phyloP scores from a whole-genome alignment of 768 basidiomycete species.

The Boletus huronensis region DNA sequence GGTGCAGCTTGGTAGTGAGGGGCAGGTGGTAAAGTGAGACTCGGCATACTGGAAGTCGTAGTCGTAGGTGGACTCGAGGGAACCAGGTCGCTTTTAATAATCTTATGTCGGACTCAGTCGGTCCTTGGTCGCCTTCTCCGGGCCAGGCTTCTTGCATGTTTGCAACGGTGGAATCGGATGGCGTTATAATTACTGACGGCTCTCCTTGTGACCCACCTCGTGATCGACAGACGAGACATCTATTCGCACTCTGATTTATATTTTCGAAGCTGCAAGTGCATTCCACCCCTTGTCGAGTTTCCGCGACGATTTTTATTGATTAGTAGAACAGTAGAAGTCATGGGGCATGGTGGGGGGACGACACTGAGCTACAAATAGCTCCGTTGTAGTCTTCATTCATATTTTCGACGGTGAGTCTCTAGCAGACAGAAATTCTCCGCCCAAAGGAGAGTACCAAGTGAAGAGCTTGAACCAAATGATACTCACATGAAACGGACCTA shows the following conservation, averaged over 20 bases:
- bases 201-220: background rate
- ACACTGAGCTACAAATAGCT: background rate
- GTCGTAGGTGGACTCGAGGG: background rate
- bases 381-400: background rate
- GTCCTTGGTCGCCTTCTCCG: background rate
- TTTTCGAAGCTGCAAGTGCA: no score
- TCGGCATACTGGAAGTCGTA: constrained; percentile 25
- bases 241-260: background rate
- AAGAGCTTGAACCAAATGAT: no score
- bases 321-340: no score
- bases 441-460: no score
- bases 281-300: no score
- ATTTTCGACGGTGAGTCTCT: background rate
- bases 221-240: background rate
- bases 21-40: constrained; percentile 28
- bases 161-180: background rate
- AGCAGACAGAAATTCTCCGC: background rate
- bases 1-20: constrained; percentile 39
- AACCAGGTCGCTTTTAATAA: background rate
- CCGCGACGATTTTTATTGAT: no score
- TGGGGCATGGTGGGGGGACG: no score
- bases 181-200: background rate
- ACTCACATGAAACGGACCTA: background rate
- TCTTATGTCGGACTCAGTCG: background rate
- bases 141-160: background rate